Evolutionary conservation across 805 yeast species (phyloP).

Genomic region (Trichomonascus vanleenenianus): DNA sequence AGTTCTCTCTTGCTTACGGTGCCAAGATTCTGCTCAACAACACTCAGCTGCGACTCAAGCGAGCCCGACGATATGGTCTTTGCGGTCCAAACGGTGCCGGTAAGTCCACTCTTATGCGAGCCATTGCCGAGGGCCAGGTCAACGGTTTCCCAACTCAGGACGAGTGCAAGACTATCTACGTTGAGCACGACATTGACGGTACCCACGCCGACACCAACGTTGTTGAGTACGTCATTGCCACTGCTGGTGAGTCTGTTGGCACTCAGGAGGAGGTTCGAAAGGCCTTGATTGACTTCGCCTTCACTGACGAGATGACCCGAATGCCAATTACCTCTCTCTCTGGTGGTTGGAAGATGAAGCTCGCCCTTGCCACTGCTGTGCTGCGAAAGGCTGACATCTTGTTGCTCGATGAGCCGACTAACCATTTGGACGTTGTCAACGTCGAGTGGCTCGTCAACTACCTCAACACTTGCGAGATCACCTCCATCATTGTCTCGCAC

Average conservation of each 20-base stretch:
- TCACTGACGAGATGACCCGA: slow-evolving; percentile 85
- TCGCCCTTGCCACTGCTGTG: slow-evolving; percentile 98
- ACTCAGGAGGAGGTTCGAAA: slow-evolving; percentile 61
- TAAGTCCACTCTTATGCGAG: slow-evolving; percentile 97
- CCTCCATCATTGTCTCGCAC: slow-evolving; percentile 98
- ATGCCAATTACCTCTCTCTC: slow-evolving; percentile 96
- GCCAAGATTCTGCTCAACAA: slow-evolving; percentile 99
- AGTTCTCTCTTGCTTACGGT: slow-evolving; percentile 99
- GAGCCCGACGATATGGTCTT: slow-evolving; percentile 98
- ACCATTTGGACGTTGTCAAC: slow-evolving; percentile 99
- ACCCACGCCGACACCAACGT: slow-evolving; percentile 95
- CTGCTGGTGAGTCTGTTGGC: slow-evolving; percentile 70
- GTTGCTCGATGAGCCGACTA: slow-evolving; percentile 98
- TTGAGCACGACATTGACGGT: slow-evolving; percentile 99
- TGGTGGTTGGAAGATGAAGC: slow-evolving; percentile 99
- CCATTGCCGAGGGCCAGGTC: slow-evolving; percentile 96
- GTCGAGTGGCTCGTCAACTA: slow-evolving; percentile 99
- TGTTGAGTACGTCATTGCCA: slow-evolving; percentile 81
- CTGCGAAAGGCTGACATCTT: slow-evolving; percentile 96
- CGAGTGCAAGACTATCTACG: slow-evolving; percentile 98
- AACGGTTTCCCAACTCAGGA: slow-evolving; percentile 99
- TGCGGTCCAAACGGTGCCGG: slow-evolving; percentile 99
- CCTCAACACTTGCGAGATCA: slow-evolving; percentile 97
- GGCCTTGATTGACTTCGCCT: slow-evolving; percentile 83
- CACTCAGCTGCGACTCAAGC: slow-evolving; percentile 97